Conservation (phyloP, 345 rosid species). For the Litchi chinensis region DNA sequence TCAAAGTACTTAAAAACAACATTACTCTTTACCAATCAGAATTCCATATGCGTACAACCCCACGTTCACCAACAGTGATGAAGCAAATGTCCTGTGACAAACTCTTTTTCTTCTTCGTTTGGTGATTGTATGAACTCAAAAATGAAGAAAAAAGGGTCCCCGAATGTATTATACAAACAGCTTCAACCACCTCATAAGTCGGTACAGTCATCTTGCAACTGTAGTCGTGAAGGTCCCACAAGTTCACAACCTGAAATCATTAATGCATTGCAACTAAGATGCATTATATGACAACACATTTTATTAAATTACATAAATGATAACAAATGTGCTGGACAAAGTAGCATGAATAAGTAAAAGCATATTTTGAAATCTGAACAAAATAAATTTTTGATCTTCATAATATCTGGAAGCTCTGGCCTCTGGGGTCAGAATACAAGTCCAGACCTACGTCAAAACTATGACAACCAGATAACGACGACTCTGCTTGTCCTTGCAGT, state of each 20-base stretch:
- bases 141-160: slow-evolving; percentile 55
- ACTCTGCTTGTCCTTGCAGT: not conserved
- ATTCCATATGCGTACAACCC: slow-evolving; percentile 79
- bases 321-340: not conserved
- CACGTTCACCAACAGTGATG: slow-evolving; percentile 87
- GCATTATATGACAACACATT: not conserved
- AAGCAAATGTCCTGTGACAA: slow-evolving; percentile 50
- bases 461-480: not conserved
- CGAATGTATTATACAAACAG: slow-evolving; percentile 56
- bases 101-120: slow-evolving; percentile 42
- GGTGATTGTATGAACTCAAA: slow-evolving; percentile 44
- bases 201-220: slow-evolving; percentile 76
- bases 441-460: not conserved
- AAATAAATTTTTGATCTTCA: not conserved
- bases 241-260: slow-evolving; percentile 75
- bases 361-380: not conserved
- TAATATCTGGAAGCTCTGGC: not conserved
- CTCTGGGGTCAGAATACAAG: not conserved
- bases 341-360: slow-evolving; percentile 2
- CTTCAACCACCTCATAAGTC: slow-evolving; percentile 81
- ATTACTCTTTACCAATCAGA: slow-evolving; percentile 66
- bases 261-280: slow-evolving; percentile 4
- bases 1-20: not conserved
- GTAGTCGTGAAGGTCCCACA: slow-evolving; percentile 89
- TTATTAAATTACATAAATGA: slow-evolving; percentile 1